Evolutionary conservation across 2,329 filamentous ascomycete genomes (phyloP), one percentile per base, ranked within the genome.

Genomic region (Fusarium clavum): DNA sequence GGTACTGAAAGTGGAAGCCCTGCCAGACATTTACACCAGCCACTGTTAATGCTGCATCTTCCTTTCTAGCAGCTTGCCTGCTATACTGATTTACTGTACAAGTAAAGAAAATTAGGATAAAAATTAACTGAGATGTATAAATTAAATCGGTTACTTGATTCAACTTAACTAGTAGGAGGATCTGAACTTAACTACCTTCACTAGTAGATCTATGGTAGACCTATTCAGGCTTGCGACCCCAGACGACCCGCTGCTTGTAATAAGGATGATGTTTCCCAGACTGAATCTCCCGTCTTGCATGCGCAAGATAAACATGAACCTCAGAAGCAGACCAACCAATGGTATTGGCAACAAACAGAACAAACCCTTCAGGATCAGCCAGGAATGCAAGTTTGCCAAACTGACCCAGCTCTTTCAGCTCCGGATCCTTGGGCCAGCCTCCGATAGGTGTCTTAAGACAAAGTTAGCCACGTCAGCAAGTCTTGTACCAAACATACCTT

Each of bases 291-390:
- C 16, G 29, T 4, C 61, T 60, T 20, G 34, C 49, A 20, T 64
- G 61, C 4, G 61, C 61, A 27, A 64, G 49, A 14, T 22, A 64
- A 7, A 64, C 49, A 7, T 64, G 61, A 1, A 64, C 48, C 14
- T 64, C 49, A 0, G 59, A 38, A 14, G 63, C 61, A 2, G 29
- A 25, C 61, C 61, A 64, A 3, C 61, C 61, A 4, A 64, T 64
- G 0, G 61, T 64, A 5, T 64, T 64, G 0, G 61, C 61, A 3
- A 64, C 61, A 14, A 64, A 64, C 11, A 64, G 59, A 14, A 64
- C 59, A 10, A 64, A 44, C 0, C 61, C 61, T 57, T 64, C 59
- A 0, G 61, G 49, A 13, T 64, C 61, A 2, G 59, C 59, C 0
- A 64, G 38, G 29, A 64, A 64, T 1, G 59, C 61, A 30, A 57